phyloP scores from a whole-genome alignment of 2,329 filamentous ascomycete genomes.

The Waltergamsia citrina region DNA sequence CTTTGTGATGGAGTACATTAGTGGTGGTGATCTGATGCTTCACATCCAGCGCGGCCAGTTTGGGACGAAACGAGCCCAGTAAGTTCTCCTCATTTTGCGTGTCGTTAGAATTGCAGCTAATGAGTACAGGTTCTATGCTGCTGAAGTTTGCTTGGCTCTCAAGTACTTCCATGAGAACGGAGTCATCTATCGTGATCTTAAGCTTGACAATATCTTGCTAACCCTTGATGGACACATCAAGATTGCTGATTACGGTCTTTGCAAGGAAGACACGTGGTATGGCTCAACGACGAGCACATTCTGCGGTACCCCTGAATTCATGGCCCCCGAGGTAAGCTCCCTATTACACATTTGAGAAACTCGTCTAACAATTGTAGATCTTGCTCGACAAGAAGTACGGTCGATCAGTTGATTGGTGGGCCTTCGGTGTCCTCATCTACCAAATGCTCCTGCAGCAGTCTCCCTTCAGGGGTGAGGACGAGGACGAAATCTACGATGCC shows the following conservation, averaged over 20 bases:
- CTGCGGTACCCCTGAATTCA: slow-evolving; percentile 98
- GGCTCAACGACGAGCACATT: slow-evolving; percentile 95
- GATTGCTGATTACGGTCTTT: slow-evolving; percentile 96
- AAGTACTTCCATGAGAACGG: slow-evolving; percentile 99
- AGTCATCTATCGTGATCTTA: slow-evolving; percentile 96
- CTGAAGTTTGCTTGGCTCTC: slow-evolving; percentile 90
- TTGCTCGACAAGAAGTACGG: slow-evolving; percentile 97
- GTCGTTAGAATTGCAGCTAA: background rate
- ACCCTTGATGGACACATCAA: slow-evolving; percentile 97
- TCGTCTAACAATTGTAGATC: slow-evolving; percentile 51
- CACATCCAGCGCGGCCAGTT: slow-evolving; percentile 97
- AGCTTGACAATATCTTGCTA: slow-evolving; percentile 85
- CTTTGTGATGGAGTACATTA: slow-evolving; percentile 99
- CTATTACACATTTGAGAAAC: background rate
- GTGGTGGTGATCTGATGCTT: slow-evolving; percentile 96
- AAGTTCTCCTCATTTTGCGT: slow-evolving; percentile 38
- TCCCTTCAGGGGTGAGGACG: slow-evolving; percentile 96
- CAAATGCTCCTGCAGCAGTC: slow-evolving; percentile 99
- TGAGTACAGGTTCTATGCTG: slow-evolving; percentile 67
- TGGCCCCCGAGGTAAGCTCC: slow-evolving; percentile 80
- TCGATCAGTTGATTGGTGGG: slow-evolving; percentile 98
- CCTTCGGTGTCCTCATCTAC: slow-evolving; percentile 97
- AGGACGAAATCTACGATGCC: slow-evolving; percentile 98
- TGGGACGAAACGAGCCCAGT: slow-evolving; percentile 91
- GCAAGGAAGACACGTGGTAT: slow-evolving; percentile 99